Percentiles rank a stretch among this genome's conserved stretches.
Conservation (phyloP, 2,329 filamentous ascomycete genomes). For the Pyrenochaeta sp. region DNA sequence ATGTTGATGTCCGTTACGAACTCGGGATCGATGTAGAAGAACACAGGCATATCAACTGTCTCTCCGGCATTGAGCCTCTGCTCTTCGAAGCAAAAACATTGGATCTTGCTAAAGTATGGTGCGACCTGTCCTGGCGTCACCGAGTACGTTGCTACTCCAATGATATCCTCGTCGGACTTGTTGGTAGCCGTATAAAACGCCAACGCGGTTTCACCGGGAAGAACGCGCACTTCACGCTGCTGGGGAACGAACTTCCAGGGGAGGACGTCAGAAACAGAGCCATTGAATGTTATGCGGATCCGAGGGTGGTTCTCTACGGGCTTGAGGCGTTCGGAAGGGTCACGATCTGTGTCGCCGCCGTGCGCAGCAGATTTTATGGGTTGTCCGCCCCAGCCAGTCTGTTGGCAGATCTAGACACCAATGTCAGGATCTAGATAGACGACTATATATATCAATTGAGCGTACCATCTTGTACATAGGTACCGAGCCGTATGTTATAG, state of each 20-base stretch:
- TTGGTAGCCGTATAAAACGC: slow-evolving; percentile 99
- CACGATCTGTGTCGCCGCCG: slow-evolving; percentile 61
- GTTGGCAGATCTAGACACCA: slow-evolving; percentile 74
- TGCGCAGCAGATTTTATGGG: slow-evolving; percentile 83
- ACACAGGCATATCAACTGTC: slow-evolving; percentile 99
- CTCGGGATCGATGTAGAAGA: slow-evolving; percentile 98
- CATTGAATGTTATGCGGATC: slow-evolving; percentile 94
- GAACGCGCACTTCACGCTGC: slow-evolving; percentile 92
- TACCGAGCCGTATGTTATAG: slow-evolving; percentile 82
- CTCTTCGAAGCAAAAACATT: slow-evolving; percentile 98
- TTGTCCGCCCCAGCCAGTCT: slow-evolving; percentile 91
- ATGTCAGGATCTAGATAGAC: slow-evolving; percentile 9
- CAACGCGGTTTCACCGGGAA: slow-evolving; percentile 94
- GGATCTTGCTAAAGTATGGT: slow-evolving; percentile 98
- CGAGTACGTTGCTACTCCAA: slow-evolving; percentile 96
- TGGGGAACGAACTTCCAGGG: slow-evolving; percentile 98
- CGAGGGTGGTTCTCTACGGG: slow-evolving; percentile 84
- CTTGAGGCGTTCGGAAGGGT: slow-evolving; percentile 78
- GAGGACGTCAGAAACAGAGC: slow-evolving; percentile 91
- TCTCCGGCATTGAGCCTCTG: slow-evolving; percentile 94
- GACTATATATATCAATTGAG: not conserved
- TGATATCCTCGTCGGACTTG: slow-evolving; percentile 88
- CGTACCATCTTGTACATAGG: slow-evolving; percentile 86
- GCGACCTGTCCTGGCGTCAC: slow-evolving; percentile 96
- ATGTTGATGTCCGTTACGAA: slow-evolving; percentile 91